Percentiles rank a stretch among this genome's conserved stretches.
phyloP scores from a whole-genome alignment of 495 filamentous ascomycete genomes.

The Hypoxylon subgilvum region DNA sequence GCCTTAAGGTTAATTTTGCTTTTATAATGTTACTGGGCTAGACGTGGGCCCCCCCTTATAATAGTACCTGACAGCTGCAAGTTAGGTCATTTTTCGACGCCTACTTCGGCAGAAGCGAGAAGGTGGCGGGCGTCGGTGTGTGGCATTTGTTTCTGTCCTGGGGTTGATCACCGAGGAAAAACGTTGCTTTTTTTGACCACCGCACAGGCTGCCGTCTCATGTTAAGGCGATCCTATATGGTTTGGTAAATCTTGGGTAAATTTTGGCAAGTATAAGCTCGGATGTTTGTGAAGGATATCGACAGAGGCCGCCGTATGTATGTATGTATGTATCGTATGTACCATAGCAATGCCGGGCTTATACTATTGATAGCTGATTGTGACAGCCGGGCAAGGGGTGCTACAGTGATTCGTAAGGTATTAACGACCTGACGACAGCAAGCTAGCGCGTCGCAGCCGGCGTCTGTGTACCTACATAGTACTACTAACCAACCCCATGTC shows the following conservation, averaged over 20 bases:
- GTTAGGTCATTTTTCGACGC: constrained; percentile 30
- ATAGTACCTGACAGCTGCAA: constrained; percentile 9
- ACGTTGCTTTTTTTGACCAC: constrained; percentile 37
- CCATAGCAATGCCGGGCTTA: too few species aligned
- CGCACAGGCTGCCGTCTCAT: constrained; percentile 29
- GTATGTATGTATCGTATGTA: too few species aligned
- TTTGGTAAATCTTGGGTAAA: constrained; percentile 15
- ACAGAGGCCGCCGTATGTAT: constrained; percentile 1
- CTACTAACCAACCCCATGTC: constrained; percentile 12
- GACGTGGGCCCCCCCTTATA: neutral
- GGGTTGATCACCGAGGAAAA: constrained; percentile 27
- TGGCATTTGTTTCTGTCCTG: constrained; percentile 28
- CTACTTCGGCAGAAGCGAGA: constrained; percentile 37
- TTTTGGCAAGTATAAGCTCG: constrained; percentile 24
- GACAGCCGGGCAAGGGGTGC: constrained; percentile 7
- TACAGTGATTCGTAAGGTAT: too few species aligned
- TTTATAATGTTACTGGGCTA: constrained; percentile 8
- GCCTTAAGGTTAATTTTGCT: constrained; percentile 34
- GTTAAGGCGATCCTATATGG: constrained; percentile 23
- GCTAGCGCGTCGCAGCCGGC: constrained; percentile 19
- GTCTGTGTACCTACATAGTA: constrained; percentile 4
- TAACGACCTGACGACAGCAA: constrained; percentile 12
- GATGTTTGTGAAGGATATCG: constrained; percentile 21
- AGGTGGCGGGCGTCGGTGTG: constrained; percentile 20
- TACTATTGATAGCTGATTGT: constrained; percentile 8